Base-by-base conservation (phyloP, 2,329 filamentous ascomycete genomes). In the Hymenoscyphus fraxineus region DNA sequence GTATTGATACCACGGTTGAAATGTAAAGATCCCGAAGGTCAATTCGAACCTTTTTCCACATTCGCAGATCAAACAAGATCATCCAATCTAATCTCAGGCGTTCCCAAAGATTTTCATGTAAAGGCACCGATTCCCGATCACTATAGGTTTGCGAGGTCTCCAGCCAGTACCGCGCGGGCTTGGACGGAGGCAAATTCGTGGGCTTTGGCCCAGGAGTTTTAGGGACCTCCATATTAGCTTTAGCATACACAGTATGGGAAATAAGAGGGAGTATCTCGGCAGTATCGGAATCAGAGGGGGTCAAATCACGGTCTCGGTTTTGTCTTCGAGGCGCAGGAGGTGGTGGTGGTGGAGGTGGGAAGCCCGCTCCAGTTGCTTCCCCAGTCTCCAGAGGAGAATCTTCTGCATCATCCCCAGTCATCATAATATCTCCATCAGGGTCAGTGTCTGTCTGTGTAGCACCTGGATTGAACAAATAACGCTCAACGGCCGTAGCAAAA, bases 31-130 rank as follows among this genome's bases (percentile, higher is more conserved):
- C 91, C 39, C 95, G 88, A 64, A 99, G 83, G 74, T 96, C 91
- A 59, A 94, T 93, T 64, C 95, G 88, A 39, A 96, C 86, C 75
- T 93, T 95, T 78, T 99, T 99, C 95, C 95, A 99, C 83, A 99
- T 87, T 54, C 95, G 84, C 60, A 99, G 79, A 76, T 99, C 95
- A 75, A 97, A 99, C 9, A 99, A 81, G 38, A 99, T 92, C 74
- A 99, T 84, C 86, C 92, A 97, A 77, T 99, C 95, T 6, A 99
- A 82, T 39, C 95, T 89, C 13, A 98, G 90, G 39, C 93, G 88
- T 74, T 94, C 88, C 79, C 92, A 93, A 5, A 99, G 82, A 73
- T 99, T 91, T 76, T 99, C 95, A 62, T 93, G 90, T 16, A 86
- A 82, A 58, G 88, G 88, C 6, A 89, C 79, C 62, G 83, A 84